A percentile compares a stretch with the other conserved stretches of the same genome.
These are phyloP conservation scores for Zymoseptoria crescenta DNA, from an alignment of 2,329 filamentous ascomycete species.

Conservation along the genomic window DNA sequence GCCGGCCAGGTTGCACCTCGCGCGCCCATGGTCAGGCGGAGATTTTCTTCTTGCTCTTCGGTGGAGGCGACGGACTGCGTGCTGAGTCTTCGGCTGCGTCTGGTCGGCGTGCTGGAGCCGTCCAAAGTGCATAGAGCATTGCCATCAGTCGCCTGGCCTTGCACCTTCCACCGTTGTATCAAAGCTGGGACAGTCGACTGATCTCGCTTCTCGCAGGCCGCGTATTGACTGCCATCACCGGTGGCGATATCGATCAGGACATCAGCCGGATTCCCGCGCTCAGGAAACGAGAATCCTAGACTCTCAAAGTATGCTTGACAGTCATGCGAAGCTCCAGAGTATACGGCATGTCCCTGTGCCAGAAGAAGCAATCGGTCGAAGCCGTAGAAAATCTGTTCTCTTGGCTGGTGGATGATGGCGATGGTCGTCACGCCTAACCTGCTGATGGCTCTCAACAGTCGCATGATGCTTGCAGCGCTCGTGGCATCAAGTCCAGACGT, in stretches of 20 bases:
- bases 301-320: slow-evolving; percentile 45
- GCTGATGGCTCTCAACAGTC: slow-evolving; percentile 47
- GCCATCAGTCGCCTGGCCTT: slow-evolving; percentile 13
- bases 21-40: slow-evolving; percentile 41
- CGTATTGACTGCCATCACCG: slow-evolving; percentile 48
- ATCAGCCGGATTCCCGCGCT: slow-evolving; percentile 48
- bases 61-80: slow-evolving; percentile 30
- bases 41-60: slow-evolving; percentile 34
- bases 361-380: slow-evolving; percentile 52
- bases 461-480: slow-evolving; percentile 50
- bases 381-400: slow-evolving; percentile 50
- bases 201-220: slow-evolving; percentile 21
- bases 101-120: slow-evolving; percentile 7
- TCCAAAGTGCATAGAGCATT: background rate
- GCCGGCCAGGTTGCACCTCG: slow-evolving; percentile 43
- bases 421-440: slow-evolving; percentile 51
- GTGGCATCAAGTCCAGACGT: slow-evolving; percentile 41
- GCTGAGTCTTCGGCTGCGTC: slow-evolving; percentile 18
- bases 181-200: slow-evolving; percentile 42
- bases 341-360: slow-evolving; percentile 48
- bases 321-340: slow-evolving; percentile 41
- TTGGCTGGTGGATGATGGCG: slow-evolving; percentile 53
- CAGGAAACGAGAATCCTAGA: slow-evolving; percentile 44
- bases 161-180: slow-evolving; percentile 41
- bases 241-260: slow-evolving; percentile 56